Conservation (phyloP, 129 eudicot species). For the Deinandra increscens region DNA sequence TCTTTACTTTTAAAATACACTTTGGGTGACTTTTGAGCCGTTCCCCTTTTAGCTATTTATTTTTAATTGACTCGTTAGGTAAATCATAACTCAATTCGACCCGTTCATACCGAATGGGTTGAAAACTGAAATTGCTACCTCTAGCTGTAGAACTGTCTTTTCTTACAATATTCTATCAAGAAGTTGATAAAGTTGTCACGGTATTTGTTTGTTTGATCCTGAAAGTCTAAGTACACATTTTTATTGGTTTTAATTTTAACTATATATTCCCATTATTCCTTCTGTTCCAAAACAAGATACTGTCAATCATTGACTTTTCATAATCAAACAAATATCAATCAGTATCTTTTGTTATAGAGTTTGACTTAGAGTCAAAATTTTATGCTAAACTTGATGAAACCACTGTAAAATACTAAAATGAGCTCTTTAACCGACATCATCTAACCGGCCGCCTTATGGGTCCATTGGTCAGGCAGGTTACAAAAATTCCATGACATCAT, state of each 20-base stretch:
- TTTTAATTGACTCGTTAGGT: not conserved
- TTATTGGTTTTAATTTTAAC: not conserved
- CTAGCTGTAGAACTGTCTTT: not conserved
- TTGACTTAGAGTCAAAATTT: not conserved
- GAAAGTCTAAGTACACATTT: slow-evolving; percentile 9
- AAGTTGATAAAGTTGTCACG: not conserved
- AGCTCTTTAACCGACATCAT: not conserved
- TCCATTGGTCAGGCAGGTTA: too few species aligned
- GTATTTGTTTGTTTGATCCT: not conserved
- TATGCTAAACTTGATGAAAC: not conserved
- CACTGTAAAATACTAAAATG: not conserved
- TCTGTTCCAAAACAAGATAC: not conserved
- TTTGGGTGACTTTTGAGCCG: not conserved
- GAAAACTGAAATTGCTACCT: not conserved
- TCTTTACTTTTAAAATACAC: not conserved
- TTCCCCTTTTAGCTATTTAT: not conserved
- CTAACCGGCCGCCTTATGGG: too few species aligned
- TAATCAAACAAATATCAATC: not conserved
- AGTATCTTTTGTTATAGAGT: not conserved
- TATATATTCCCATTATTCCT: not conserved
- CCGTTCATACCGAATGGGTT: not conserved
- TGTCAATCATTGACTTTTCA: not conserved
- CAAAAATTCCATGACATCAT: too few species aligned
- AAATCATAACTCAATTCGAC: not conserved
- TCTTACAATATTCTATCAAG: not conserved